Base-by-base conservation (phyloP, 306 rosid species). In the Fagus crenata region DNA sequence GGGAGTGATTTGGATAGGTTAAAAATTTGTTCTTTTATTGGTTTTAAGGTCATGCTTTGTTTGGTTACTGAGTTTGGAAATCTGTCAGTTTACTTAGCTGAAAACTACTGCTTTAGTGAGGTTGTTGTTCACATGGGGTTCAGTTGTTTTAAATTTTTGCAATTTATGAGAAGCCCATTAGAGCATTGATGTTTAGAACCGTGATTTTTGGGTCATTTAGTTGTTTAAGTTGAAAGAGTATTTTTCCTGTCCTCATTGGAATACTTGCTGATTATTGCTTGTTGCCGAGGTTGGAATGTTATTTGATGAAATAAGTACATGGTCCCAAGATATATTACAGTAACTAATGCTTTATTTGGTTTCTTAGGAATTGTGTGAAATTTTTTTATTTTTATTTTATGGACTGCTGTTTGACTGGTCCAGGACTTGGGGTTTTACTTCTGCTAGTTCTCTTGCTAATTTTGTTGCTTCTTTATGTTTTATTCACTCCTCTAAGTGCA, bases 151-250 rank as follows among this genome's bases (percentile, higher is more conserved):
- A 32, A 55, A 18, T 35, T 5, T 65, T 46, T 43, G 7, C 17
- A 7, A 54, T 60, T 60, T 41, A 59, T 77, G 75, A 65, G 59
- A 15, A 49, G 12, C 39, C 56, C 4, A 17, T 28, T 15, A 33
- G 46, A 39, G 3, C 14, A 60, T 68, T 28, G 28, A 43, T 56
- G 17, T 17, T 39, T 43, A 33, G 32, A 67, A 37, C 59, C 54
- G 9, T 80, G 63, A 67, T 35, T 73, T 2, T 63, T 64, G 17
- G 43, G 72, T 71, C 53, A 28, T 79, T 64, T 49, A 41, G 75
- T 73, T 63, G 39, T 73, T 83, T 72, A 80, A 49, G 60, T 80
- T 80, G 49, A 2, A 56, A 46, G 75, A 12, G 69, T 71, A 75
- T 75, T 79, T 32, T 15, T 40, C 28, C 17, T 68, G 9, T 4